Percentiles rank a stretch among this genome's conserved stretches.
Evolutionary conservation across 257 asterid species (phyloP).

Genomic region (Solanum chilense): DNA sequence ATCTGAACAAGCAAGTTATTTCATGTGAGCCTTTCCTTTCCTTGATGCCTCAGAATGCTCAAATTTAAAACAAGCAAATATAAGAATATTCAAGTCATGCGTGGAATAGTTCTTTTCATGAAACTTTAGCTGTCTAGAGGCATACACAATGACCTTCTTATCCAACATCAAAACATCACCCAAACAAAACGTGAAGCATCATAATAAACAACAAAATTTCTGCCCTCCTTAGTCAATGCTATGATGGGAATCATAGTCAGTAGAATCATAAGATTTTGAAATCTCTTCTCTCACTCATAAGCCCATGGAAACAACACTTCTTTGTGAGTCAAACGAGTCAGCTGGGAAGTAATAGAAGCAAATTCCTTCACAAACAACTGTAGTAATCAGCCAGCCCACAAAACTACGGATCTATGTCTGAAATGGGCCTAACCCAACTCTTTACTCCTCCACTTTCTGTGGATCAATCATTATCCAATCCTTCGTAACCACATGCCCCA

Average conservation of each 20-base stretch:
- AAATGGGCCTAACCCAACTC: neutral
- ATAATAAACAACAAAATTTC: neutral
- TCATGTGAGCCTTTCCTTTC: neutral
- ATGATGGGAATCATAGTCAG: neutral
- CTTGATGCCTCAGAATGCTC: neutral
- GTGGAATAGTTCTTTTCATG: too few species aligned
- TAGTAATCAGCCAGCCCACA: too few species aligned
- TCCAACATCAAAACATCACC: neutral
- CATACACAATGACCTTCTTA: too few species aligned
- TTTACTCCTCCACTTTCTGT: neutral
- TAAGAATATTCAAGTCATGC: neutral
- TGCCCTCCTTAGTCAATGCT: neutral
- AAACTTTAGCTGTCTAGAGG: too few species aligned
- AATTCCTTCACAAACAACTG: neutral
- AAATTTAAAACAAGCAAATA: neutral
- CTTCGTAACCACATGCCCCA: neutral
- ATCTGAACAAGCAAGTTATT: neutral
- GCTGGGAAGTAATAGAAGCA: neutral
- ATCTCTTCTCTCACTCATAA: neutral
- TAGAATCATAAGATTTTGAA: neutral
- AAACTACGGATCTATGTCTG: too few species aligned
- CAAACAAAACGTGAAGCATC: neutral
- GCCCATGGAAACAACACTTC: neutral
- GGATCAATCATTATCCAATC: neutral
- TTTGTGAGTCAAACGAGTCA: neutral